These are phyloP conservation scores for Hypoxylon sp. DNA, from an alignment of 2,329 filamentous ascomycete species.

Conservation along the genomic window DNA sequence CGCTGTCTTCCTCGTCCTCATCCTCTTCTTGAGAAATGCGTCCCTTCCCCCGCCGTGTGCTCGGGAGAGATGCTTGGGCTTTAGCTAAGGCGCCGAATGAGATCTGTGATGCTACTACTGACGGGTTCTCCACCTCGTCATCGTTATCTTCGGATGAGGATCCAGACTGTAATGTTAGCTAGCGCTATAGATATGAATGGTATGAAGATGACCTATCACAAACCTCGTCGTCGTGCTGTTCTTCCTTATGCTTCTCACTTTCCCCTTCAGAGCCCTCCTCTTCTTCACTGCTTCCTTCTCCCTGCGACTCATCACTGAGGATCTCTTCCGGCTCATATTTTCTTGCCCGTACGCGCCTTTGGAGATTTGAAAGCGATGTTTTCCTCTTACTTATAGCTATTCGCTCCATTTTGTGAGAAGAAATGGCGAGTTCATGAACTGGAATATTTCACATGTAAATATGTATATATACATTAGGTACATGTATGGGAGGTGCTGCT, in stretches of 20 bases:
- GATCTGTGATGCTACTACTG: slow-evolving; percentile 70
- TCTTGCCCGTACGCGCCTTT: slow-evolving; percentile 62
- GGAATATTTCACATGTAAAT: background rate
- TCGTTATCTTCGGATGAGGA: slow-evolving; percentile 56
- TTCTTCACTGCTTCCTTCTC: slow-evolving; percentile 53
- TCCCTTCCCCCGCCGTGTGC: slow-evolving; percentile 53
- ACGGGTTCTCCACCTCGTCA: slow-evolving; percentile 57
- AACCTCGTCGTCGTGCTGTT: slow-evolving; percentile 54
- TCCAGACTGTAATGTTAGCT: slow-evolving; percentile 45
- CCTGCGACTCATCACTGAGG: slow-evolving; percentile 55
- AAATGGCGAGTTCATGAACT: background rate
- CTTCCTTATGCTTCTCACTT: slow-evolving; percentile 42
- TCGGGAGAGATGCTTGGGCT: slow-evolving; percentile 79
- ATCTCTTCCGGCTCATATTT: slow-evolving; percentile 60
- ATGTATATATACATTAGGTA: slow-evolving; percentile 3
- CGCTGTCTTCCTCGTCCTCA: slow-evolving; percentile 49
- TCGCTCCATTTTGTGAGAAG: slow-evolving; percentile 45
- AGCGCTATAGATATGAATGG: background rate
- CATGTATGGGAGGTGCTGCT: too few species aligned
- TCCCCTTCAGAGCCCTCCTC: slow-evolving; percentile 55
- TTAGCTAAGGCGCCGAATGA: slow-evolving; percentile 93
- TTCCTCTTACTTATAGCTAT: slow-evolving; percentile 59
- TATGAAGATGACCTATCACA: slow-evolving; percentile 10
- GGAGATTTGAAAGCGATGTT: slow-evolving; percentile 55
- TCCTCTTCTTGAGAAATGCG: slow-evolving; percentile 48